Evolutionary conservation across 345 rosid genomes (phyloP), one percentile per base, ranked within the genome.

Genomic region (Eutrema japonicum): DNA sequence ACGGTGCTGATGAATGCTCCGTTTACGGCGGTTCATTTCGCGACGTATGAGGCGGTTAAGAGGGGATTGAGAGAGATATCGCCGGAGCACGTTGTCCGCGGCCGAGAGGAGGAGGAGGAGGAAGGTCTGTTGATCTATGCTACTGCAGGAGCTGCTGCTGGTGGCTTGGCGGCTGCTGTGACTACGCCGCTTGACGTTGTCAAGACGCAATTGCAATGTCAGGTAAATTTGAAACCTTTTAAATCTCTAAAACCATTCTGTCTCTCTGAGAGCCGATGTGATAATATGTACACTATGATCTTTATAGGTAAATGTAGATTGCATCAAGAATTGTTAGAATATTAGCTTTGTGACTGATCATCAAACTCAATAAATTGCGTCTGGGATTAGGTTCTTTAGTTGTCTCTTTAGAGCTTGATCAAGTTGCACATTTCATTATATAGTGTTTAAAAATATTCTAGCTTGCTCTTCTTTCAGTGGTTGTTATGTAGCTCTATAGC

Each of bases 1-100:
- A 96, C 99, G 0, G 91, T 96, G 47, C 36, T 96, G 64, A 96
- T 96, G 99, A 96, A 90, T 55, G 99, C 98, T 5, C 99, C 99
- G 1, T 96, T 84, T 36, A 96, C 98, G 0, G 99, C n/a, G 0
- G 96, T 96, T 64, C 96, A 96, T 76, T 96, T 92, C 40, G 64
- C 97, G 0, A 86, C 97, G 1, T 96, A 96, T n/a, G 99, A 96
- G 85, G 97, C 98, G 0, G 82, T 85, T 0, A 96, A 96, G 81
- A 86, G 73, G 57, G 91, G 82, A 3, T 77, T 96, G 81, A 77
- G 70, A 72, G 97, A 86, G 86, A 64, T 92, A 59, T 89, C 91
- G 13, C 93, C 98, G 0, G 91, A 89, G 70, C 82, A 76, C 9
- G 92, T 78, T 4, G 73, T 51, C 50, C 93, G 89, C 6, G 70